Evolutionary conservation across 2,329 filamentous ascomycete genomes (phyloP).

Genomic region (Fusarium anguioides): DNA sequence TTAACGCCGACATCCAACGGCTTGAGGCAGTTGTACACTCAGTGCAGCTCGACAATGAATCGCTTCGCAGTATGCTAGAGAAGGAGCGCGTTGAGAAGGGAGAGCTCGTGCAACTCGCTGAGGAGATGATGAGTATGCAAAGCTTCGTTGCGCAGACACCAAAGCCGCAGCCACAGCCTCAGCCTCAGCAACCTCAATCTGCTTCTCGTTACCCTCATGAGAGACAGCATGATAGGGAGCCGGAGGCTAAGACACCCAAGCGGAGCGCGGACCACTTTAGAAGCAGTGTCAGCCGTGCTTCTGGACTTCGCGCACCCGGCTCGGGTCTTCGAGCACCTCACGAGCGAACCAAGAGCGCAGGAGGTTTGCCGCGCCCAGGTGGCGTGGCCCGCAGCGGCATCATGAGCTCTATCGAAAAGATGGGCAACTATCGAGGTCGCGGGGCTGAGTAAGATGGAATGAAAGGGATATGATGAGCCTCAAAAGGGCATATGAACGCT

Average conservation of each 20-base stretch:
- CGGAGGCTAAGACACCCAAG: constrained; percentile 51
- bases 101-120: constrained; percentile 81
- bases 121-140: constrained; percentile 83
- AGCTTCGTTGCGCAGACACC: constrained; percentile 53
- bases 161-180: constrained; percentile 38
- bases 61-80: constrained; percentile 73
- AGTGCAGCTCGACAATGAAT: constrained; percentile 75
- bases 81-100: constrained; percentile 84
- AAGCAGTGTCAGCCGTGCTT: constrained; percentile 65
- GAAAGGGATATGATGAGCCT: constrained; percentile 14
- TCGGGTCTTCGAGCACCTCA: constrained; percentile 57
- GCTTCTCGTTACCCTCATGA: constrained; percentile 39
- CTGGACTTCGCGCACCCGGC: constrained; percentile 71
- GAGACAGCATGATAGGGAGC: constrained; percentile 36
- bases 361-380: constrained; percentile 62
- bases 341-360: constrained; percentile 59
- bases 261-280: constrained; percentile 43
- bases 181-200: constrained; percentile 34
- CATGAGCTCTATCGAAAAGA: constrained; percentile 87
- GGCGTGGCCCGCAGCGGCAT: constrained; percentile 72
- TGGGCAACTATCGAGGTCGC: constrained; percentile 73
- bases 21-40: constrained; percentile 78
- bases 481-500: constrained; percentile 23
- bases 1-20: constrained; percentile 79
- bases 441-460: constrained; percentile 43